phyloP scores from a whole-genome alignment of 306 rosid genomes.

The apple (Malus domestica) region DNA sequence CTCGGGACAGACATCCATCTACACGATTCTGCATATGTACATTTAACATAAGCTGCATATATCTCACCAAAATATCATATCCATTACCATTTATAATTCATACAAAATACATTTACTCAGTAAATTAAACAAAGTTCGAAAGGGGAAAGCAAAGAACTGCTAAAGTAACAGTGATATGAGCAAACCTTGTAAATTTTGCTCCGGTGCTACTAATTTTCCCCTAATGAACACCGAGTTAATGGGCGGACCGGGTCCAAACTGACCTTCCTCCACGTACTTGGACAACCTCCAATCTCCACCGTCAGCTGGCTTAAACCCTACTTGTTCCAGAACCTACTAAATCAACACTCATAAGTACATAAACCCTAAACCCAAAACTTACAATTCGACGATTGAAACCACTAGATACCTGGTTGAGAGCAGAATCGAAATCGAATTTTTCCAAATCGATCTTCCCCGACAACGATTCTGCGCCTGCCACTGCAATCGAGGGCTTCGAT shows the following conservation, averaged over 20 bases:
- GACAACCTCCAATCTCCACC: conserved; percentile 50
- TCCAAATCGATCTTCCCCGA: conserved; percentile 36
- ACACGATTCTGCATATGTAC: conserved; percentile 34
- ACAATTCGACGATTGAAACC: neutral
- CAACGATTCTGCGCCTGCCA: conserved; percentile 21
- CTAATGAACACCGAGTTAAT: conserved; percentile 50
- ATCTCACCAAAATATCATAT: neutral
- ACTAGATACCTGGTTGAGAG: conserved; percentile 35
- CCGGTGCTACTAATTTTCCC: conserved; percentile 33
- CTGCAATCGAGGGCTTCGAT: conserved; percentile 14
- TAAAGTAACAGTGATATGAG: neutral
- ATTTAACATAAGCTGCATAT: neutral
- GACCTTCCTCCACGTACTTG: conserved; percentile 67
- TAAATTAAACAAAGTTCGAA: no score
- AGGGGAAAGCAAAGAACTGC: neutral
- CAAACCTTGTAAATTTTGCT: conserved; percentile 43
- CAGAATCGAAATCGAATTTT: conserved; percentile 44
- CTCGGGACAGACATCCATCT: conserved; percentile 62
- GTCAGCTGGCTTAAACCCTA: conserved; percentile 33
- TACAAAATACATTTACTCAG: neutral
- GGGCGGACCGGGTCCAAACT: conserved; percentile 68
- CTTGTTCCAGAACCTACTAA: conserved; percentile 39
- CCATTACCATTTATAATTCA: neutral
- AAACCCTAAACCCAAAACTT: neutral
- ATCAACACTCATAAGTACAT: neutral